phyloP scores from a whole-genome alignment of 2,329 filamentous ascomycete species.

The Colletotrichum liaoningense region DNA sequence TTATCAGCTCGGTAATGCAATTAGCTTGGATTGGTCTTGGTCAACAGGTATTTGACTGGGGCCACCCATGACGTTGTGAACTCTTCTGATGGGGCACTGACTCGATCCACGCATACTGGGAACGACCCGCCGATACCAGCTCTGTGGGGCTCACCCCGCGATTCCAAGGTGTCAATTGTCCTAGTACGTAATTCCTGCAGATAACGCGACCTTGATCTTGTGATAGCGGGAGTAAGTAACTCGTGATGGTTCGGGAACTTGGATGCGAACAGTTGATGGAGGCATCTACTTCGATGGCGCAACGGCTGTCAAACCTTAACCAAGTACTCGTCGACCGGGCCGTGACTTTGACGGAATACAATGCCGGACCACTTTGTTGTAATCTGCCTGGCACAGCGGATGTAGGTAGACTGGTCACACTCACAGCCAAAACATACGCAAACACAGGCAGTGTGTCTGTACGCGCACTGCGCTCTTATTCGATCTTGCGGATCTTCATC shows the following conservation, averaged over 20 bases:
- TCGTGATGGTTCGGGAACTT: background rate
- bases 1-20: background rate
- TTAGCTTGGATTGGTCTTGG: background rate
- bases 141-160: background rate
- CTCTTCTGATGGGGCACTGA: background rate
- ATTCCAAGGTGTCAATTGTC: background rate
- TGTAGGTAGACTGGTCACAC: background rate
- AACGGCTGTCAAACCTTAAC: background rate
- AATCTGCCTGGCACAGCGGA: background rate
- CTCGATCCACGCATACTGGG: background rate
- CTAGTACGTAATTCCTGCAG: slow-evolving; percentile 4
- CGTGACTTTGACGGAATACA: background rate
- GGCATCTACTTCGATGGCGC: background rate
- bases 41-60: background rate
- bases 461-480: background rate
- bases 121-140: background rate
- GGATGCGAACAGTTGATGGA: background rate
- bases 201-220: slow-evolving; percentile 3
- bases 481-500: background rate
- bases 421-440: background rate
- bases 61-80: background rate
- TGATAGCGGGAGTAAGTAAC: background rate
- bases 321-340: background rate
- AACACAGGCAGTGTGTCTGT: background rate
- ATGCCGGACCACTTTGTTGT: background rate